Evolutionary conservation across 345 rosid genomes (phyloP), one percentile per base, ranked within the genome.

Genomic region (Arabidopsis arenosa): DNA sequence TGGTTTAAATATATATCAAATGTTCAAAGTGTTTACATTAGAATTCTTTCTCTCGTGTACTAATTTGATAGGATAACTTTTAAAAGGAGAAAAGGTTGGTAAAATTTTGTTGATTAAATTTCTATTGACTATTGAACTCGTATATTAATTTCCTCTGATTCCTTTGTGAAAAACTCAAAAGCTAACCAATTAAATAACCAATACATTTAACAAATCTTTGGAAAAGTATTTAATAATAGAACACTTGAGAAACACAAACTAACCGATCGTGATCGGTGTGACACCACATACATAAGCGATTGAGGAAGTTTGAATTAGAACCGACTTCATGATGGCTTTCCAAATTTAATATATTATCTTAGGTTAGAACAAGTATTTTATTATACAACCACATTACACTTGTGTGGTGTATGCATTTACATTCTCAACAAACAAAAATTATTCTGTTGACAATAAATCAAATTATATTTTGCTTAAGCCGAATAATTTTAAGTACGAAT

Each of bases 251-350:
- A 35, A 28, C 43, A 55, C 32, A 48, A 65, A 28, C 72, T 67
- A 51, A 39, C 36, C 44, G 62, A 75, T 75, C 52, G 79, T 49
- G 68, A 75, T 66, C 53, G 45, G 73, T 67, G 73, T 67, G 79
- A 75, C 73, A 75, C 61, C 60, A 75, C 67, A 47, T 33, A 44
- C 30, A 14, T 55, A 45, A 44, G 54, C 45, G 36, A 56, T 6
- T 18, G 9, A 17, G 12, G 11, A 60, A 26, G 70, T 76, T 61
- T 62, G 75, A 61, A 76, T 12, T 21, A 41, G 56, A 69, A 53
- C 69, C 64, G 70, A 43, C 59, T 12, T 76, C 64, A 45, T 69
- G 80, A 69, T 76, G 80, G 70, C 80, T 76, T 69, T 76, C 41
- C 35, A 53, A 69, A 36, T 69, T 62, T 44, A 53, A 62, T 69